Percentiles rank a stretch among this genome's conserved stretches.
Evolutionary conservation across 2,329 filamentous ascomycete species (phyloP).

Genomic region (Alternaria brassicae): DNA sequence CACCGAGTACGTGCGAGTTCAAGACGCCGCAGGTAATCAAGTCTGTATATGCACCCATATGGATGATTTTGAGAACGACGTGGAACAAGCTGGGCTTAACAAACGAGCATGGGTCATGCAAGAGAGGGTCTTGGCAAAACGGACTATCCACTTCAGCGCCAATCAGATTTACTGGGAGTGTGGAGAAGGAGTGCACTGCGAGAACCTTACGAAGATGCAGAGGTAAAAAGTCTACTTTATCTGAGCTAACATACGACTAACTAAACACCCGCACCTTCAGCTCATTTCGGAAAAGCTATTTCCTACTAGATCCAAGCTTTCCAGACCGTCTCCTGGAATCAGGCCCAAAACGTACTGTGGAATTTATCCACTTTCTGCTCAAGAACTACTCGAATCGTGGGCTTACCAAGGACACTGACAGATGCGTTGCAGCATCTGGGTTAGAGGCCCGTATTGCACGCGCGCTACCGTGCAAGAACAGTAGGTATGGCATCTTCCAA

Average conservation of each 20-base stretch:
- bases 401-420: constrained; percentile 19
- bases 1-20: constrained; percentile 13
- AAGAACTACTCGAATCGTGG: constrained; percentile 22
- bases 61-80: constrained; percentile 21
- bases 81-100: constrained; percentile 22
- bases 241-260: constrained; percentile 4
- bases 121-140: constrained; percentile 22
- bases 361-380: constrained; percentile 5
- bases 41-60: constrained; percentile 5
- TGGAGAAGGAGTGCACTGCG: constrained; percentile 24
- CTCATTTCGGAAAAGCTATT: constrained; percentile 12
- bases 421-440: constrained; percentile 23
- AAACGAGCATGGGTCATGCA: constrained; percentile 31
- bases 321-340: constrained; percentile 17
- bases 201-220: constrained; percentile 22
- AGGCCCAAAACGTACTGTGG: constrained; percentile 7
- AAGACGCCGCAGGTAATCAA: constrained; percentile 8
- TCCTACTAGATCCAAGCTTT: constrained; percentile 23
- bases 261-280: constrained; percentile 7
- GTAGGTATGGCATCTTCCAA: constrained; percentile 24
- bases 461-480: constrained; percentile 11
- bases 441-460: constrained; percentile 22
- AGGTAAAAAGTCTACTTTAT: constrained; percentile 17
- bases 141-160: constrained; percentile 29
- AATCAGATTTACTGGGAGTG: constrained; percentile 31